Percentiles rank a stretch among this genome's conserved stretches.
phyloP scores from a whole-genome alignment of 2,329 filamentous ascomycete species.

The Akanthomyces dipterigenus region DNA sequence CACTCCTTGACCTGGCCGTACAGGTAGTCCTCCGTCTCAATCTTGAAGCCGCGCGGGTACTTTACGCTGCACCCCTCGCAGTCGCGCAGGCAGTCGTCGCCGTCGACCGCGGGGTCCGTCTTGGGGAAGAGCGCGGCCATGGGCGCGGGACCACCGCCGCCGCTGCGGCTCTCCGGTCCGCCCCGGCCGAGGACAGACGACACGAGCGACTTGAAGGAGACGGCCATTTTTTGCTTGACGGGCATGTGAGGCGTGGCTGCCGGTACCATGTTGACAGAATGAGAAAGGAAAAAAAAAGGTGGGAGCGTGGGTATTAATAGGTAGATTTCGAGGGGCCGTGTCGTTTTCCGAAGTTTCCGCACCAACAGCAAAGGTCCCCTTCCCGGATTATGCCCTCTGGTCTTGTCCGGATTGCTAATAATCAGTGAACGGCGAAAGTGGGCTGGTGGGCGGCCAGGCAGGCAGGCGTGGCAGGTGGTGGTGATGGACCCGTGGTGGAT shows the following conservation, averaged over 20 bases:
- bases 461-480: constrained; percentile 7
- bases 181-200: constrained; percentile 23
- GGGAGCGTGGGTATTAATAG: not conserved
- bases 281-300: constrained; percentile 8
- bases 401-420: not conserved
- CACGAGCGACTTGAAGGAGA: constrained; percentile 35
- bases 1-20: constrained; percentile 84
- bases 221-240: constrained; percentile 35
- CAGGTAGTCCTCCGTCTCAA: constrained; percentile 70
- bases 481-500: not conserved
- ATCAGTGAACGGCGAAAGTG: not conserved
- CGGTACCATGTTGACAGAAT: constrained; percentile 7
- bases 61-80: constrained; percentile 73
- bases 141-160: constrained; percentile 17
- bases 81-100: constrained; percentile 82
- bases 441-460: not conserved
- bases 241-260: constrained; percentile 22
- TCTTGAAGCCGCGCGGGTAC: constrained; percentile 65
- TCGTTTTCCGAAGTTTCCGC: not conserved
- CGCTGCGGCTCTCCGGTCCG: constrained; percentile 14
- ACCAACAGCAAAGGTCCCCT: not conserved
- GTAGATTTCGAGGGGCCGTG: not conserved
- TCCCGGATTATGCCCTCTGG: not conserved
- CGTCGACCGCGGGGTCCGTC: constrained; percentile 70
- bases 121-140: constrained; percentile 59